Evolutionary conservation across 2,329 filamentous ascomycete species (phyloP), one percentile per base, ranked within the genome.

Genomic region (Colletotrichum sp.): DNA sequence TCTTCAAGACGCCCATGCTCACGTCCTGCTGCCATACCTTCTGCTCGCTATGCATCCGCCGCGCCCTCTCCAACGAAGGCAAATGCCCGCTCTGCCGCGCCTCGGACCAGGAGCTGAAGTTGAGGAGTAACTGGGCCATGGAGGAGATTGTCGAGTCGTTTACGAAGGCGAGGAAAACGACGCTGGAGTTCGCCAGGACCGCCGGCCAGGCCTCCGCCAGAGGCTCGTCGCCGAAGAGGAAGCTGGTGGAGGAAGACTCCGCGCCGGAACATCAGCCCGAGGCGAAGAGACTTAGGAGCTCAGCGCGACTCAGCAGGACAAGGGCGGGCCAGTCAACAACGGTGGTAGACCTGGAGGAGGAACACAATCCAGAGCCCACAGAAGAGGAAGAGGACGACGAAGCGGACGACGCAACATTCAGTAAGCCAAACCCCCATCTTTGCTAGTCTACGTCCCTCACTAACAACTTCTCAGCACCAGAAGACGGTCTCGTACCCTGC

Each of bases 21-120:
- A 99, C 97, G 1, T 95, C 95, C 2, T 99, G 97, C 86, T 94
- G 92, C 70, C 97, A 99, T 83, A 99, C 97, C 0, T 99, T 99
- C 82, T 99, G 97, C 88, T 98, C 96, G 8, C 87, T 98, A 70
- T 99, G 97, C 84, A 99, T 99, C 83, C 94, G 97, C 34, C 91
- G 96, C 77, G 95, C 95, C 76, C 89, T 99, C 1, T 93, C 93
- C 3, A 90, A 91, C 36, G 96, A 98, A 79, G 95, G 95, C 10
- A 96, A 94, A 84, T 99, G 97, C 80, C 97, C 97, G 0, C 89
- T 95, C 2, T 99, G 97, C 85, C 93, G 95, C 68, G 87, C 91
- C 7, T 85, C 88, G 1, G 95, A 98, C 79, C 96, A 98, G 83
- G 95, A 96, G 82, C 90, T 95, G 76, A 97, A 95, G 83, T 83